These are phyloP conservation scores for Cryptosporidium muris DNA, from an alignment of 169 alveolate genomes.

Conservation along the genomic window DNA sequence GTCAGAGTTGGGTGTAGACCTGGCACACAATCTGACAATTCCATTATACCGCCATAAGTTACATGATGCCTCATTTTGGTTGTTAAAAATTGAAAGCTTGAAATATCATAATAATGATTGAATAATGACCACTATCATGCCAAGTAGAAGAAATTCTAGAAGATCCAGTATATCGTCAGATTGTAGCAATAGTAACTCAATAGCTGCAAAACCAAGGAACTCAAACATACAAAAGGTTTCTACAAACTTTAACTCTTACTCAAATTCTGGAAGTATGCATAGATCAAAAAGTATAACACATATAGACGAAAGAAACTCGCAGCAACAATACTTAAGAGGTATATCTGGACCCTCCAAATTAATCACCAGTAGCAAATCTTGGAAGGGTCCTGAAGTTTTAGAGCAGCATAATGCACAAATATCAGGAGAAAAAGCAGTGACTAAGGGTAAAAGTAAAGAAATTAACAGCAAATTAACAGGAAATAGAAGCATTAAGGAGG, in stretches of 20 bases:
- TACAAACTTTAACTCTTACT: too few species aligned
- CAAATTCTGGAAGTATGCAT: too few species aligned
- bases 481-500: conserved; percentile 24
- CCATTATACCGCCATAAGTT: too few species aligned
- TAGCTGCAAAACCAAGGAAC: conserved; percentile 41
- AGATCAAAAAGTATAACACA: too few species aligned
- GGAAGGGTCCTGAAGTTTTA: conserved; percentile 10
- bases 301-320: too few species aligned
- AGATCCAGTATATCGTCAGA: conserved; percentile 53
- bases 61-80: too few species aligned
- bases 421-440: conserved; percentile 8
- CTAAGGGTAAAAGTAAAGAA: too few species aligned
- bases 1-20: background rate
- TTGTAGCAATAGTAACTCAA: conserved; percentile 11
- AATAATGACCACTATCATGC: conserved; percentile 33
- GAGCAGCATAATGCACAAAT: conserved; percentile 6
- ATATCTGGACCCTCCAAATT: background rate
- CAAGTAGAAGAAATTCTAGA: conserved; percentile 55
- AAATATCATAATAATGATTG: background rate
- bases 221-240: conserved; percentile 56
- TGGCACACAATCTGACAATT: conserved; percentile 42
- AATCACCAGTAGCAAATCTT: conserved; percentile 9
- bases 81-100: background rate
- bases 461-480: background rate
- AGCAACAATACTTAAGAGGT: too few species aligned